phyloP scores from a whole-genome alignment of 2,329 filamentous ascomycete genomes.

The Fusarium pseudocircinatum region DNA sequence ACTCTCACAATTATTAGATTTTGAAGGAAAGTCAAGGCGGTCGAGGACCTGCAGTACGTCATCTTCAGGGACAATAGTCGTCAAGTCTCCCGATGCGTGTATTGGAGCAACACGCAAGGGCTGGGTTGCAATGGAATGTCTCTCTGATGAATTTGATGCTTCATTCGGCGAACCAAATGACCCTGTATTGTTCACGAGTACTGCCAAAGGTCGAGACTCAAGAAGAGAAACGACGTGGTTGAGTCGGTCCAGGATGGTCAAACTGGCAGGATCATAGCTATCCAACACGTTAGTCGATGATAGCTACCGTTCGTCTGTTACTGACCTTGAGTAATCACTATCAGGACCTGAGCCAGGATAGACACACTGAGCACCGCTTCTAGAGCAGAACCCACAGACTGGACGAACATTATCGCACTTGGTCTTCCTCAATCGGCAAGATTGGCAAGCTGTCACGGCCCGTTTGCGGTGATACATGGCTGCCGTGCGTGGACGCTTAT shows the following conservation, averaged over 20 bases:
- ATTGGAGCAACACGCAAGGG: background rate
- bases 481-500: background rate
- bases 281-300: background rate
- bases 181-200: background rate
- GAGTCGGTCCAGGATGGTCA: background rate
- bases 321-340: background rate
- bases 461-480: conserved; percentile 3
- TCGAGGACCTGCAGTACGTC: background rate
- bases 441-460: conserved; percentile 8
- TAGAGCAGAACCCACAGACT: background rate
- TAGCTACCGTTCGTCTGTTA: rapidly evolving
- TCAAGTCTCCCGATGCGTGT: background rate
- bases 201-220: background rate
- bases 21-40: background rate
- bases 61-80: background rate
- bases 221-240: background rate
- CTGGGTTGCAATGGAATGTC: rapidly evolving
- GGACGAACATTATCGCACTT: conserved; percentile 24
- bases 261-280: background rate
- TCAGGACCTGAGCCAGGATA: background rate
- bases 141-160: rapidly evolving
- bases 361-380: background rate
- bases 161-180: rapidly evolving
- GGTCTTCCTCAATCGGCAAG: conserved; percentile 12
- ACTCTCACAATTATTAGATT: background rate